Evolutionary conservation across 768 basidiomycete species (phyloP), one percentile per base, ranked within the genome.

Genomic region (Lyophyllum decastes): DNA sequence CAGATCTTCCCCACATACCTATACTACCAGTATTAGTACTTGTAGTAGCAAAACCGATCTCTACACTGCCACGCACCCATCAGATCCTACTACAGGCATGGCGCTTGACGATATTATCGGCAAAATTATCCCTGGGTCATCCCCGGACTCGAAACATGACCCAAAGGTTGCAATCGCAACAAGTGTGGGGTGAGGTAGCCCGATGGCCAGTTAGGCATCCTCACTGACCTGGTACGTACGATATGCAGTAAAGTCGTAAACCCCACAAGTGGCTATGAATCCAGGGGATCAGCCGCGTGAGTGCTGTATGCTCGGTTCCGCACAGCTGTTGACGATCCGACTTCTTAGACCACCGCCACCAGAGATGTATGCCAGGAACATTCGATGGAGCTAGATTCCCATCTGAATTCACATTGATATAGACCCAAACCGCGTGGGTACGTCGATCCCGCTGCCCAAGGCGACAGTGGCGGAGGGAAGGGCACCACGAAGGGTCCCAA

Each of bases 351-450:
- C 46, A 33, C 40, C 16, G 33, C 40, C 40, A 14, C 26, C 53
- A 21, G 53, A 51, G 14, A 1, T 30, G 58, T 55, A 40, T 33
- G 58, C 48, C 40, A 16, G 47, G 12, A 14, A 17, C 30, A 19
- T 44, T 24, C 43, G n/a, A 45, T 16, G 38, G 26, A 33, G 33
- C 21, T 45, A 30, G 35, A 26, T 34, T 40, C 27, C 33, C 16
- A 45, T 25, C 21, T 45, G 19, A 4, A 24, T 24, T 25, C 6
- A n/a, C 40, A 4, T 41, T 5, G 27, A 12, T 21, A 21, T 41
- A 60, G 61, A 30, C 58, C 55, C 1, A 52, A 22, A 41, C 38
- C 58, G 21, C 50, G 58, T n/a, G 60, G 60, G 9, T 22, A 43
- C 27, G 5, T 35, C 21, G 35, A 47, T 12, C 33, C 25, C 7